A percentile compares a stretch with the other conserved stretches of the same genome.
Conservation (phyloP, 2,329 filamentous ascomycete genomes). For the Aspergillus brunneoviolaceus region DNA sequence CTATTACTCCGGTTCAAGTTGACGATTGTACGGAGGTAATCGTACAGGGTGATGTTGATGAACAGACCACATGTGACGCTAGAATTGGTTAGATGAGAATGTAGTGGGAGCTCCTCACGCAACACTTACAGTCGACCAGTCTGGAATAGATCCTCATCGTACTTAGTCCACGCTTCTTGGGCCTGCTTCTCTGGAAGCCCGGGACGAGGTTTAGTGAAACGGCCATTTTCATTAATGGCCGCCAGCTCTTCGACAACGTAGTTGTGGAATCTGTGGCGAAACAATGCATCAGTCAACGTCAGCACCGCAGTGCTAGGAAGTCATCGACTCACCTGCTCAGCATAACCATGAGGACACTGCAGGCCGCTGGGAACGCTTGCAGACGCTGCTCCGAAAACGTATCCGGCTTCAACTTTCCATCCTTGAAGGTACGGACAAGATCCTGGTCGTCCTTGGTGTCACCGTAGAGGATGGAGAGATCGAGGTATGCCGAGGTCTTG, state of each 20-base stretch:
- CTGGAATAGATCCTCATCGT: slow-evolving; percentile 77
- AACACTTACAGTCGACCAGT: slow-evolving; percentile 61
- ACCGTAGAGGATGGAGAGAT: slow-evolving; percentile 70
- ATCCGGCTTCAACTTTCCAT: slow-evolving; percentile 72
- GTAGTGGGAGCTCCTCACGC: background rate
- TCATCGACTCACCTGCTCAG: slow-evolving; percentile 47
- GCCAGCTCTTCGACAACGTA: slow-evolving; percentile 76
- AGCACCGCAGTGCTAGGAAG: background rate
- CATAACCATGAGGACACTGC: slow-evolving; percentile 72
- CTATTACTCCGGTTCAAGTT: slow-evolving; percentile 71
- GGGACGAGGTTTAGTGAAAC: slow-evolving; percentile 67
- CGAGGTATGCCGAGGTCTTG: slow-evolving; percentile 70
- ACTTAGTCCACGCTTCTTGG: slow-evolving; percentile 60
- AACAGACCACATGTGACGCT: slow-evolving; percentile 69
- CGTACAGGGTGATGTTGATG: slow-evolving; percentile 74
- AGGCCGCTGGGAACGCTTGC: slow-evolving; percentile 69
- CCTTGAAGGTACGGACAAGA: slow-evolving; percentile 61
- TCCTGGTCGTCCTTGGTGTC: slow-evolving; percentile 54
- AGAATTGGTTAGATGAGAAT: slow-evolving; percentile 15
- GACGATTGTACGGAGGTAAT: slow-evolving; percentile 77
- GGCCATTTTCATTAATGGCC: slow-evolving; percentile 78
- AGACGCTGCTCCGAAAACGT: slow-evolving; percentile 69
- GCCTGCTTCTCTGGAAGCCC: slow-evolving; percentile 52
- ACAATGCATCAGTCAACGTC: background rate
- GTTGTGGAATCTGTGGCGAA: slow-evolving; percentile 68